Base-by-base conservation (phyloP, 768 basidiomycete species). In the Ramaria sp. region DNA sequence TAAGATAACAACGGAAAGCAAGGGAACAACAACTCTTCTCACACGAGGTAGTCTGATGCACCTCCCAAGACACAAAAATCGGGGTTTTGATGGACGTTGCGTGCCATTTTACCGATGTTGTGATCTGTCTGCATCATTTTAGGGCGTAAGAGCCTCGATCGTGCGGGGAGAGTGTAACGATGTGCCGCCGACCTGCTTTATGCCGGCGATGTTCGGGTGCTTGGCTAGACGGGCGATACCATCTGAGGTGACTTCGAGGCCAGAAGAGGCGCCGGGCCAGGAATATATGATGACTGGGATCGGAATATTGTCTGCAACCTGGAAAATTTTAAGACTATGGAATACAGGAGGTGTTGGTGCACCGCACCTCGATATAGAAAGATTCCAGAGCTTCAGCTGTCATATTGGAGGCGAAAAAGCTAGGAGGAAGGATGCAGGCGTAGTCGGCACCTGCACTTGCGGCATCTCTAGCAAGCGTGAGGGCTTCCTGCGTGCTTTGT, bases 231-330 rank as follows among this genome's bases (percentile, higher is more conserved):
- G 42, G n/a, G 47, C 50, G 50, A 68, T 62, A n/a, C 66, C 57
- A 30, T 64, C 64, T 18, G 67, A 61, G 49, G 63, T 60, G 27
- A 70, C 60, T 38, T 67, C 62, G 47, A 70, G 64, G 15, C 69
- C 69, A 49, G 65, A 63, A 62, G 53, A 55, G 32, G 27, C 53
- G 18, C 43, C 53, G 24, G 53, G 53, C 53, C 53, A 93, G 62
- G 91, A 92, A 71, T 93, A 94, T 47, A 92, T 79, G 60, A 93
- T 77, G 43, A 94, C 80, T 2, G 93, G 91, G 48, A 96, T 82
- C 1, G 89, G 86, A 61, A 85, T 88, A 64, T 81, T 83, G 62
- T 81, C 73, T 15, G 85, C 70, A 36, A 95, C 81, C 53, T 55
- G 20, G 6, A 7, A 30, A 55, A 9, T 8, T 25, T 3, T 47